Evolutionary conservation across 1,284 basidiomycete species (phyloP), one percentile per base, ranked within the genome.

Genomic region (Uromyces viciae-fabae): DNA sequence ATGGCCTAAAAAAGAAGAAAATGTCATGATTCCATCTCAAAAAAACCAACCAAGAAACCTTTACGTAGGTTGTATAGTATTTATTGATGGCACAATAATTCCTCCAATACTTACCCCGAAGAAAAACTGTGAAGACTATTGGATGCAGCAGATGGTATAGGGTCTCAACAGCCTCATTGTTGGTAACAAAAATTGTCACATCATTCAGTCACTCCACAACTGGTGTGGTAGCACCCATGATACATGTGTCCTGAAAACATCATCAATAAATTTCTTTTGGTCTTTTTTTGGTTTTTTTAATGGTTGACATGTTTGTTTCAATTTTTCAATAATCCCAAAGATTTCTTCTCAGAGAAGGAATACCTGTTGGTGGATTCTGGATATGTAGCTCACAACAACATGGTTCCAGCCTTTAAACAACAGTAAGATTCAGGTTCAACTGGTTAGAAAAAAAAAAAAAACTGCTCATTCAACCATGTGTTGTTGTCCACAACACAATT

Each of bases 71-170:
- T n/a, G n/a, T n/a, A n/a, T n/a, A n/a, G n/a, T n/a, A n/a, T n/a
- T n/a, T n/a, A n/a, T n/a, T n/a, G n/a, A n/a, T n/a, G n/a, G n/a
- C n/a, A n/a, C n/a, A n/a, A n/a, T n/a, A n/a, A n/a, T n/a, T n/a
- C n/a, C n/a, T n/a, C n/a, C n/a, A n/a, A n/a, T n/a, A n/a, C n/a
- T n/a, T n/a, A n/a, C n/a, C n/a, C n/a, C n/a, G n/a, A n/a, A n/a
- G n/a, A n/a, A n/a, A n/a, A n/a, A n/a, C n/a, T n/a, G n/a, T n/a
- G 74, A 75, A 19, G 74, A 60, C 19, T 60, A 60, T 62, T 75
- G 42, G 33, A 46, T 46, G 42, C 25, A 28, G n/a, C 56, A 60
- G 22, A 60, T 14, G 2, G 25, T 38, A 11, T 75, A 75, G 11
- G 31, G 31, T 3, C 19, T 75, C 5, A 75, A 75, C 54, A 36